Percentiles rank a stretch among this genome's conserved stretches.
Conservation (phyloP, 306 rosid genomes). For the Cucumis cinereus region DNA sequence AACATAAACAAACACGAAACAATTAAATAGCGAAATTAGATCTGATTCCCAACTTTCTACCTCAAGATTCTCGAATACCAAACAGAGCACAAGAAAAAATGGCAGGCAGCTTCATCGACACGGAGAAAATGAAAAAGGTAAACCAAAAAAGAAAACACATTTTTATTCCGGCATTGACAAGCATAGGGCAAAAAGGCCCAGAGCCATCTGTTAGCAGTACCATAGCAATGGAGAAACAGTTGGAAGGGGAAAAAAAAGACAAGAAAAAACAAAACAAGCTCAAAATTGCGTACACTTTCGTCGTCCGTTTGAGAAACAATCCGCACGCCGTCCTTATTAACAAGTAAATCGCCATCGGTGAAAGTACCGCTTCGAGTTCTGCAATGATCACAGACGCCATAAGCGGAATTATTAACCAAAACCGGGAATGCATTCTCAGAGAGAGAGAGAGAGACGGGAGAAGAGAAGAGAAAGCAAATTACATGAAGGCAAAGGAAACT, state of each 20-base stretch:
- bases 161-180: not conserved
- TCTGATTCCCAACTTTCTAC: not conserved
- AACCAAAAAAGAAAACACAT: not conserved
- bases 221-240: not conserved
- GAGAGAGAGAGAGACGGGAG: not conserved
- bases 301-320: constrained; percentile 57
- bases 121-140: not conserved
- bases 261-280: not conserved
- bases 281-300: constrained; percentile 44
- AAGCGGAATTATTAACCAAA: constrained; percentile 12
- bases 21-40: constrained; percentile 7
- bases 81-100: not conserved
- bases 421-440: not conserved
- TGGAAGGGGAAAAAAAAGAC: not conserved
- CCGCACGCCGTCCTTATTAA: constrained; percentile 77
- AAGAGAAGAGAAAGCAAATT: constrained; percentile 14
- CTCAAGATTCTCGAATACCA: not conserved
- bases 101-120: not conserved
- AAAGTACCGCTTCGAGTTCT: constrained; percentile 93
- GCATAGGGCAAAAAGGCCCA: not conserved
- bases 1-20: constrained; percentile 10
- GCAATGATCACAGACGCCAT: constrained; percentile 14
- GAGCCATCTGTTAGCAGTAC: not conserved
- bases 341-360: constrained; percentile 87
- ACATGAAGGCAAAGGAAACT: constrained; percentile 56